Evolutionary conservation across 768 basidiomycete genomes (phyloP).

Genomic region (Polyporus arcularius): DNA sequence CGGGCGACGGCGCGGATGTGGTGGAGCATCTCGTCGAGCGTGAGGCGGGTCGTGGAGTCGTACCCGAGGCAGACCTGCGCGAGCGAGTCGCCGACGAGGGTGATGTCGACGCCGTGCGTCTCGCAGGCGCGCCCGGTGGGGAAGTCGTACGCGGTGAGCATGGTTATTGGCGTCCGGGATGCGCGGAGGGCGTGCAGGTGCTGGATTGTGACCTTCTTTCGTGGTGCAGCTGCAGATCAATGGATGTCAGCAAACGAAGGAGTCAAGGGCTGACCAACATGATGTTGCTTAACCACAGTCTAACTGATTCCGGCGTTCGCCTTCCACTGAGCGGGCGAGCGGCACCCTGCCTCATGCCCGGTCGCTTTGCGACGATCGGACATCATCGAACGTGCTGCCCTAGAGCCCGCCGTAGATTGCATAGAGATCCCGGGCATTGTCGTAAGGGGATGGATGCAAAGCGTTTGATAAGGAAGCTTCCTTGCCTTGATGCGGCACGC

Average conservation of each 20-base stretch:
- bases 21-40: slow-evolving; percentile 91
- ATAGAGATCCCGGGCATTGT: too few relatives aligned
- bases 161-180: slow-evolving; percentile 74
- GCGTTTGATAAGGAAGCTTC: too few relatives aligned
- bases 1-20: slow-evolving; percentile 85
- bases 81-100: slow-evolving; percentile 93
- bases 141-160: slow-evolving; percentile 96
- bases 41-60: slow-evolving; percentile 80
- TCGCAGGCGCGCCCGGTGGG: slow-evolving; percentile 76
- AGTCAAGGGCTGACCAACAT: too few relatives aligned
- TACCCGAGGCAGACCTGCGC: slow-evolving; percentile 96
- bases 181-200: slow-evolving; percentile 61
- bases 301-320: too few relatives aligned
- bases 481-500: not conserved
- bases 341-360: too few relatives aligned
- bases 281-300: too few relatives aligned
- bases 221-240: slow-evolving; percentile 31
- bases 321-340: too few relatives aligned
- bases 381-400: too few relatives aligned
- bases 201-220: slow-evolving; percentile 88
- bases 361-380: too few relatives aligned
- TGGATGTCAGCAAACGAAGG: not conserved
- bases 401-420: too few relatives aligned
- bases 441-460: too few relatives aligned
- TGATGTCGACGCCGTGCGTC: slow-evolving; percentile 75